Conservation (phyloP, 2,329 filamentous ascomycete genomes). For the Peltaster fructicola region DNA sequence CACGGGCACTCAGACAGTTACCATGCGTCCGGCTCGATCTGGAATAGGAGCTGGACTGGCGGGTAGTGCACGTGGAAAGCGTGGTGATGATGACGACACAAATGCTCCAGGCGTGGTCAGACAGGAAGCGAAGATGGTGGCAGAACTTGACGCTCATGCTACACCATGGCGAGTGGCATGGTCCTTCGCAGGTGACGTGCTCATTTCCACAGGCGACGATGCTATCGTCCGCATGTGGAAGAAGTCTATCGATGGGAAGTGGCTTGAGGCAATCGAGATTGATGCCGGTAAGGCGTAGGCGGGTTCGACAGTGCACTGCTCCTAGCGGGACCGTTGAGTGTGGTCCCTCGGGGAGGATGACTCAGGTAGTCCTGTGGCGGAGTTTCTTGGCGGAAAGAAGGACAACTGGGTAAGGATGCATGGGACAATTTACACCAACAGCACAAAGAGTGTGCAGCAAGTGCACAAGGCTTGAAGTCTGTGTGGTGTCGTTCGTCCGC, state of each 20-base stretch:
- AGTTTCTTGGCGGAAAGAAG: too few relatives aligned
- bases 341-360: too few relatives aligned
- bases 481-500: too few relatives aligned
- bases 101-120: constrained; percentile 44
- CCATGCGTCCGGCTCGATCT: constrained; percentile 22
- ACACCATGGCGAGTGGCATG: constrained; percentile 64
- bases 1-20: constrained; percentile 7
- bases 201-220: constrained; percentile 62
- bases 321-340: too few relatives aligned
- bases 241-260: constrained; percentile 29
- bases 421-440: too few relatives aligned
- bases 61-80: constrained; percentile 29
- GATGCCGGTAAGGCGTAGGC: too few relatives aligned
- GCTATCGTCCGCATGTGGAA: constrained; percentile 38
- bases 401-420: too few relatives aligned
- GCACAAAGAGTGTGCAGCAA: too few relatives aligned
- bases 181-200: constrained; percentile 41
- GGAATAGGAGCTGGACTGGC: constrained; percentile 38
- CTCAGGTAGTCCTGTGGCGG: too few relatives aligned
- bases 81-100: constrained; percentile 36
- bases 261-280: constrained; percentile 32
- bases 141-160: constrained; percentile 46
- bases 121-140: constrained; percentile 46
- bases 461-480: too few relatives aligned
- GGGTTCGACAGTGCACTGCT: too few relatives aligned